phyloP scores from a whole-genome alignment of 2,329 filamentous ascomycete genomes.

The Atkinsonella texensis region DNA sequence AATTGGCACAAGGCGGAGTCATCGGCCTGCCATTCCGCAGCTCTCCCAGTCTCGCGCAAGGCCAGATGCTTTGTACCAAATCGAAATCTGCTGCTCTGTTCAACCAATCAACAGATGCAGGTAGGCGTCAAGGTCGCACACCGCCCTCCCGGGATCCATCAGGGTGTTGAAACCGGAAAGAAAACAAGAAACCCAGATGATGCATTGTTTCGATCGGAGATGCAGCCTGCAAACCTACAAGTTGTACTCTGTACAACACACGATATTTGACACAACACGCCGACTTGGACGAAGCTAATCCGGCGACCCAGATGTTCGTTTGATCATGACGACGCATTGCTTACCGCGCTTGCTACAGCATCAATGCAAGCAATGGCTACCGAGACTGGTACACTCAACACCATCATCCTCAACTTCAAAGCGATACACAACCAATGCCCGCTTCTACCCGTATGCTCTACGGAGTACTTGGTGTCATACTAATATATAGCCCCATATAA shows the following conservation, averaged over 20 bases:
- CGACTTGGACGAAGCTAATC: background rate
- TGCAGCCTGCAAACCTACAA: background rate
- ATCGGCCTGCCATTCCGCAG: background rate
- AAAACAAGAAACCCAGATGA: too few species aligned
- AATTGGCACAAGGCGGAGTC: background rate
- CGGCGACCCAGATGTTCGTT: background rate
- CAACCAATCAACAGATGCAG: too few species aligned
- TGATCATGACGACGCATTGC: background rate
- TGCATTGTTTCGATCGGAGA: too few species aligned
- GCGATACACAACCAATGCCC: too few species aligned
- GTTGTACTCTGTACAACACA: background rate
- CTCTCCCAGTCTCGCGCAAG: too few species aligned
- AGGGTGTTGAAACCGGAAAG: too few species aligned
- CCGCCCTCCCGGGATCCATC: background rate
- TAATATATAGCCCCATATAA: too few species aligned
- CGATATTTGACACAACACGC: background rate
- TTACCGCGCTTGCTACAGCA: background rate
- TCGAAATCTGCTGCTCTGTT: too few species aligned
- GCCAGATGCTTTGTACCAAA: too few species aligned
- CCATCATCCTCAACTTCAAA: too few species aligned
- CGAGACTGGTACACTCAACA: background rate
- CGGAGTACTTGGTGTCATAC: too few species aligned
- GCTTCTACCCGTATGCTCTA: too few species aligned
- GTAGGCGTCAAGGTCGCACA: background rate
- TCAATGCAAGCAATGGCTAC: background rate